Conservation (phyloP, 2,329 filamentous ascomycete species). For the Ramularia collo-cygni region DNA sequence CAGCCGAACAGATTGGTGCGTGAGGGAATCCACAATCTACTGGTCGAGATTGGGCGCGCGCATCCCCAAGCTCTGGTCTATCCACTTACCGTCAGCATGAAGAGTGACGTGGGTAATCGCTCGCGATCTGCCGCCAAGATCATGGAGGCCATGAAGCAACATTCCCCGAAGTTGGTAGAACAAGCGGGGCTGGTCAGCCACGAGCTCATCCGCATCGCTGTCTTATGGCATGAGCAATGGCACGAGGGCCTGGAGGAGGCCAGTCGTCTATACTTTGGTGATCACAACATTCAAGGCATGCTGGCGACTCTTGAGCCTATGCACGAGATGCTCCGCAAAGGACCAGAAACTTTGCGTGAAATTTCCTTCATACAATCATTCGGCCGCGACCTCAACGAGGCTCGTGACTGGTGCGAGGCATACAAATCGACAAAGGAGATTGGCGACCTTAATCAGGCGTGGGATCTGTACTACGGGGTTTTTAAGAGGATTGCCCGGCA, state of each 20-base stretch:
- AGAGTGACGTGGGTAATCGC: slow-evolving; percentile 78
- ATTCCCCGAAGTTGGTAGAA: slow-evolving; percentile 85
- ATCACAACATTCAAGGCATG: slow-evolving; percentile 97
- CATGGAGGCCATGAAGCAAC: slow-evolving; percentile 96
- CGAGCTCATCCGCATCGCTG: slow-evolving; percentile 92
- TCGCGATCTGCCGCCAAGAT: slow-evolving; percentile 85
- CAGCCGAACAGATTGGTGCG: slow-evolving; percentile 86
- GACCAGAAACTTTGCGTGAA: slow-evolving; percentile 87
- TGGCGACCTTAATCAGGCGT: slow-evolving; percentile 93
- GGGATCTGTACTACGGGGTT: slow-evolving; percentile 98
- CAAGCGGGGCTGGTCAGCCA: slow-evolving; percentile 93
- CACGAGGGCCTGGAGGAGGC: slow-evolving; percentile 97
- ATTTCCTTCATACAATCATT: slow-evolving; percentile 98
- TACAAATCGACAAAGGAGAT: slow-evolving; percentile 85
- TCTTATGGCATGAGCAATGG: slow-evolving; percentile 98
- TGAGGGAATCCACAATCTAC: slow-evolving; percentile 81
- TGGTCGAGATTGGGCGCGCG: slow-evolving; percentile 85
- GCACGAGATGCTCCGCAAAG: slow-evolving; percentile 82
- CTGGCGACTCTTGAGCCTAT: slow-evolving; percentile 82
- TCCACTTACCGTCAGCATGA: slow-evolving; percentile 95
- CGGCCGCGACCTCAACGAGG: slow-evolving; percentile 88
- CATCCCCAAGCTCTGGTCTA: slow-evolving; percentile 97
- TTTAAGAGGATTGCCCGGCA: slow-evolving; percentile 94
- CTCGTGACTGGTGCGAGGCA: slow-evolving; percentile 89
- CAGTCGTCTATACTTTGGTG: slow-evolving; percentile 91